phyloP scores from a whole-genome alignment of 441 rosid species.

The Pelargonium cotyledonis region DNA sequence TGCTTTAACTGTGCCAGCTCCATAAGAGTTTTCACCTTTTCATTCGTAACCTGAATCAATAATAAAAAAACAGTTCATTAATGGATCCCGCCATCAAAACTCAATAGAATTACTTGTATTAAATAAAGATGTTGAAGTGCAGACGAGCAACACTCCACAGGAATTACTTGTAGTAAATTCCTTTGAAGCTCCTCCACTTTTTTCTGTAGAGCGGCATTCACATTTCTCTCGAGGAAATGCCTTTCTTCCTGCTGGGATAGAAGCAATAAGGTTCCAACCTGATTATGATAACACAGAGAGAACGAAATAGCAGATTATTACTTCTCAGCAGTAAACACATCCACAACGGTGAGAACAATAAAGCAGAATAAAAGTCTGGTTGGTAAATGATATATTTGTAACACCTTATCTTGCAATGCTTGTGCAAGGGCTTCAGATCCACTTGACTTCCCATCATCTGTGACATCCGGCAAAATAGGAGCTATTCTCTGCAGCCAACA shows the following conservation, averaged over 20 bases:
- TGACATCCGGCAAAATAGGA: slow-evolving; percentile 18
- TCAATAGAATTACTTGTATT: too few species aligned
- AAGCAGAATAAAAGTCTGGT: slow-evolving; percentile 1
- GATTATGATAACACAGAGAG: slow-evolving; percentile 21
- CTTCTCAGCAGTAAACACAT: not conserved
- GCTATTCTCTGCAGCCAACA: slow-evolving; percentile 38
- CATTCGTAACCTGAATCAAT: slow-evolving; percentile 69
- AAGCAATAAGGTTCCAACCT: slow-evolving; percentile 81
- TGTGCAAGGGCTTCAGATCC: slow-evolving; percentile 61
- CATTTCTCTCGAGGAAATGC: slow-evolving; percentile 83
- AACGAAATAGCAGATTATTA: slow-evolving; percentile 16
- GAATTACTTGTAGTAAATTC: slow-evolving; percentile 71
- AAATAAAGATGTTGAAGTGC: too few species aligned
- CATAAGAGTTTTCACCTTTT: slow-evolving; percentile 90
- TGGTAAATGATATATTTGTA: slow-evolving; percentile 3
- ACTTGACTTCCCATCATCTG: slow-evolving; percentile 35
- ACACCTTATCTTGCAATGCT: slow-evolving; percentile 92
- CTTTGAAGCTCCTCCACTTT: slow-evolving; percentile 86
- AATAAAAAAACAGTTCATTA: slow-evolving; percentile 14
- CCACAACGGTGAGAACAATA: slow-evolving; percentile 4
- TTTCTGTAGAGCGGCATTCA: slow-evolving; percentile 70
- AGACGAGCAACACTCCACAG: not conserved
- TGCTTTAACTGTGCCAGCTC: slow-evolving; percentile 79
- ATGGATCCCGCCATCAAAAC: not conserved
- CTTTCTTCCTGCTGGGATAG: slow-evolving; percentile 95